These are phyloP conservation scores for Haplographium delicatum DNA, from an alignment of 495 filamentous ascomycete species.

Conservation along the genomic window DNA sequence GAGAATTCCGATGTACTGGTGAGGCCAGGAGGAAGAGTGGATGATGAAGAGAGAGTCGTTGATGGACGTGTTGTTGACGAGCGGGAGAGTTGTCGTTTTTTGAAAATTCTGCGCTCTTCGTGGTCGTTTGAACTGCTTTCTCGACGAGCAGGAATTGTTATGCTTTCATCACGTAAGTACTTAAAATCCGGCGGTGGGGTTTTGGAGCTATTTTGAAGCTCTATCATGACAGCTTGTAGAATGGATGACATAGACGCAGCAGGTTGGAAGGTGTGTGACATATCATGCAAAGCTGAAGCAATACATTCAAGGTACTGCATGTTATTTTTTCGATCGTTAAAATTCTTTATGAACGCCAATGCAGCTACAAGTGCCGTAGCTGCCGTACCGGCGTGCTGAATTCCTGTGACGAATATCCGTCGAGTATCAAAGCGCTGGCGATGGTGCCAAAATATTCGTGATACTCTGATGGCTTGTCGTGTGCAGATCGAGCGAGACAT, in stretches of 20 bases:
- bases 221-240: constrained; percentile 13
- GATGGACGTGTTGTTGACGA: not conserved
- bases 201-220: constrained; percentile 8
- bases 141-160: constrained; percentile 6
- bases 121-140: constrained; percentile 2
- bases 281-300: constrained; percentile 7
- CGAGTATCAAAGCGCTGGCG: constrained; percentile 43
- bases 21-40: not conserved
- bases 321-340: constrained; percentile 35
- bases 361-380: constrained; percentile 47
- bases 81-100: constrained; percentile 10
- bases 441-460: constrained; percentile 47
- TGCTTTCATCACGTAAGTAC: not conserved
- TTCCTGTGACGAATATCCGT: constrained; percentile 37
- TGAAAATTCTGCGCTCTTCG: constrained; percentile 4
- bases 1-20: too few relatives aligned
- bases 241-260: constrained; percentile 15
- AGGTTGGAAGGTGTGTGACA: constrained; percentile 11
- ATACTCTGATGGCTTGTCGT: constrained; percentile 44
- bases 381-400: constrained; percentile 48
- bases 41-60: not conserved
- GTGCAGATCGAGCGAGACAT: constrained; percentile 45
- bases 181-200: constrained; percentile 3
- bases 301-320: constrained; percentile 17
- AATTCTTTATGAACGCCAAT: constrained; percentile 43